Evolutionary conservation across 345 rosid species (phyloP).

Genomic region (Draba incana): DNA sequence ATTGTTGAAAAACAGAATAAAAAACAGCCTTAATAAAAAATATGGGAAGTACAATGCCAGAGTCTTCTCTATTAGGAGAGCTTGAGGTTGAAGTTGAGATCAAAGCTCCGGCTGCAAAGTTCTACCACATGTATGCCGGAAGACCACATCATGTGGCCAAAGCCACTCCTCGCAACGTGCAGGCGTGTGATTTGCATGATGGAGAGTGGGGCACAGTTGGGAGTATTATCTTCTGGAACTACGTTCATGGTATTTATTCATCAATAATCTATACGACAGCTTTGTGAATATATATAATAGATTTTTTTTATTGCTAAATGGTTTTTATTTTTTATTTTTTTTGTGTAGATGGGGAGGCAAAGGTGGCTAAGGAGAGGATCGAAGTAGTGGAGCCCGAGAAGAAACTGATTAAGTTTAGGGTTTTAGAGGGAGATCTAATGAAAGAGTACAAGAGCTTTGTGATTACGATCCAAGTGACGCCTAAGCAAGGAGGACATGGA

Average conservation of each 20-base stretch:
- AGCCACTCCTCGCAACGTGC: conserved; percentile 39
- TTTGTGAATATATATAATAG: background rate
- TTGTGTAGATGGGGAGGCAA: conserved; percentile 31
- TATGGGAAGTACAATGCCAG: background rate
- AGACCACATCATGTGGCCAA: conserved; percentile 47
- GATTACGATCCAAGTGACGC: conserved; percentile 20
- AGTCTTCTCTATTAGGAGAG: conserved; percentile 21
- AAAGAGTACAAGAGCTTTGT: conserved; percentile 28
- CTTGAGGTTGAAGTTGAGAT: conserved; percentile 36
- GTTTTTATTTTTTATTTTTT: background rate
- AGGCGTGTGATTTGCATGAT: conserved; percentile 45
- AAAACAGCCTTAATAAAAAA: background rate
- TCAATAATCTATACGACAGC: background rate
- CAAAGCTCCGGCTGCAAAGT: conserved; percentile 33
- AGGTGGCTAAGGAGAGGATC: conserved; percentile 31
- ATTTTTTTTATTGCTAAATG: background rate
- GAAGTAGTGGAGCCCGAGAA: conserved; percentile 33
- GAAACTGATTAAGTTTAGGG: conserved; percentile 17
- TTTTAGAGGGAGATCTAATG: conserved; percentile 34
- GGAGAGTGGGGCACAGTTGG: conserved; percentile 54
- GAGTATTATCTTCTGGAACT: conserved; percentile 45
- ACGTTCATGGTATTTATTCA: conserved; percentile 44
- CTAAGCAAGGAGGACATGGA: conserved; percentile 23
- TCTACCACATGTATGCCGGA: conserved; percentile 46
- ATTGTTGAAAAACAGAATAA: background rate